Percentiles rank a stretch among this genome's conserved stretches.
Evolutionary conservation across 2,329 filamentous ascomycete genomes (phyloP).

Genomic region (Dactylellina drechsleri): DNA sequence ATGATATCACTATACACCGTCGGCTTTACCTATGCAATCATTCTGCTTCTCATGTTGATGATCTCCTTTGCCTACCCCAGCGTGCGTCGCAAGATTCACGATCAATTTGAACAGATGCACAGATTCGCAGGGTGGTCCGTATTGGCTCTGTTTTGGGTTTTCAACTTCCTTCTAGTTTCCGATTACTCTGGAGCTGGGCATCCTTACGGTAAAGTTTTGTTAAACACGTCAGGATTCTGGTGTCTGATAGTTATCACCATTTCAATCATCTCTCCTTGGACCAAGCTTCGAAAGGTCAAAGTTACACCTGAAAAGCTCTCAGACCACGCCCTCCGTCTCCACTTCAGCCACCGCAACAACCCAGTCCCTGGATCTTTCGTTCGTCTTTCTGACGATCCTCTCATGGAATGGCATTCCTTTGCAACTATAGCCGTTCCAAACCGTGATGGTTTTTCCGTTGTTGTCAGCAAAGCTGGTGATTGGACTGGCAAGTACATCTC

Average conservation of each 20-base stretch:
- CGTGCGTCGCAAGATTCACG: slow-evolving; percentile 72
- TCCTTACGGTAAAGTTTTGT: slow-evolving; percentile 59
- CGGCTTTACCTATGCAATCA: slow-evolving; percentile 69
- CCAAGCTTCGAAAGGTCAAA: slow-evolving; percentile 73
- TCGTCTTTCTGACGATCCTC: slow-evolving; percentile 71
- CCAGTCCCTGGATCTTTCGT: slow-evolving; percentile 69
- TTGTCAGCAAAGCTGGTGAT: slow-evolving; percentile 79
- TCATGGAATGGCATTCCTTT: slow-evolving; percentile 79
- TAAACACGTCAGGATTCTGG: slow-evolving; percentile 71
- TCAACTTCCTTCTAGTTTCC: slow-evolving; percentile 67
- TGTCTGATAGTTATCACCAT: slow-evolving; percentile 72
- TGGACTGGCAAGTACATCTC: slow-evolving; percentile 75
- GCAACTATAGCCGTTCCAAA: slow-evolving; percentile 74
- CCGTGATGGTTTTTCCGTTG: slow-evolving; percentile 71
- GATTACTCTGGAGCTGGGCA: slow-evolving; percentile 60
- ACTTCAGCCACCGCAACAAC: slow-evolving; percentile 71
- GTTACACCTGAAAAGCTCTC: slow-evolving; percentile 76
- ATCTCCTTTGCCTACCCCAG: slow-evolving; percentile 72
- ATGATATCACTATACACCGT: slow-evolving; percentile 62
- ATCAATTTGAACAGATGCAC: slow-evolving; percentile 76
- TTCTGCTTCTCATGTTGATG: slow-evolving; percentile 70
- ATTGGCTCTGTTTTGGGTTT: slow-evolving; percentile 73
- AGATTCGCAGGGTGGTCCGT: slow-evolving; percentile 78
- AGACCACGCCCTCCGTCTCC: slow-evolving; percentile 75
- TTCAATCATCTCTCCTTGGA: slow-evolving; percentile 77